Base-by-base conservation (phyloP, 2,329 filamentous ascomycete species). In the Alternaria gansuensis region DNA sequence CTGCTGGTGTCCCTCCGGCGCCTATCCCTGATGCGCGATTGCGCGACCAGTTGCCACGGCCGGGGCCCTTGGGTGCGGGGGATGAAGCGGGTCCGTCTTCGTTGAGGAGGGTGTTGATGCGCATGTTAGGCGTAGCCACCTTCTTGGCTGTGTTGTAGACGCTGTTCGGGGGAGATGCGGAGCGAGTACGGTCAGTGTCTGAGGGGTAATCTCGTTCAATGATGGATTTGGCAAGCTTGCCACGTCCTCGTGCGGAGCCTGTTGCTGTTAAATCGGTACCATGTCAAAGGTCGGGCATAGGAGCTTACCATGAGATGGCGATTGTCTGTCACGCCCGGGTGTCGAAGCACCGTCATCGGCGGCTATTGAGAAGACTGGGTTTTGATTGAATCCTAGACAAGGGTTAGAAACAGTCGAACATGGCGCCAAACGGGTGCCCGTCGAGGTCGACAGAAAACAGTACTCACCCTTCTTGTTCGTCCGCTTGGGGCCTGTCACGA, bases 401-500 rank as follows among this genome's bases (percentile, higher is more conserved):
- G 8, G 14, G 61, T 70, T 34, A 71, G 67, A 21, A 28, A 26
- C 21, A 9, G n/a, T 43, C 26, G 26, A n/a, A 34, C 3, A 13
- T 50, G 24, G 40, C 9, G 17, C 26, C 17, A 10, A 29, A 43
- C 13, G 21, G n/a, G 17, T 46, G 29, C 37, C 10, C 2, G 17
- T 23, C 23, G 17, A 17, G 17, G 17, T 17, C 17, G 17, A 17
- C 17, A 17, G 3, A 31, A 45, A n/a, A 29, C 24, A 39, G 24
- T 41, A 48, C 69, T 75, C 53, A 70, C 80, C 80, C 62, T 82
- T 82, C 67, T 82, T 83, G 57, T 79, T 77, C 1, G 80, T 81
- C 9, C 81, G 77, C 71, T 83, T 84, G 3, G 82, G 79, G 6
- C 81, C 82, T 7, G 81, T 82, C 66, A 83, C 87, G 5, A 89